phyloP scores from a whole-genome alignment of 208 protist genomes.

The Kentomonas sorsogonicus region DNA sequence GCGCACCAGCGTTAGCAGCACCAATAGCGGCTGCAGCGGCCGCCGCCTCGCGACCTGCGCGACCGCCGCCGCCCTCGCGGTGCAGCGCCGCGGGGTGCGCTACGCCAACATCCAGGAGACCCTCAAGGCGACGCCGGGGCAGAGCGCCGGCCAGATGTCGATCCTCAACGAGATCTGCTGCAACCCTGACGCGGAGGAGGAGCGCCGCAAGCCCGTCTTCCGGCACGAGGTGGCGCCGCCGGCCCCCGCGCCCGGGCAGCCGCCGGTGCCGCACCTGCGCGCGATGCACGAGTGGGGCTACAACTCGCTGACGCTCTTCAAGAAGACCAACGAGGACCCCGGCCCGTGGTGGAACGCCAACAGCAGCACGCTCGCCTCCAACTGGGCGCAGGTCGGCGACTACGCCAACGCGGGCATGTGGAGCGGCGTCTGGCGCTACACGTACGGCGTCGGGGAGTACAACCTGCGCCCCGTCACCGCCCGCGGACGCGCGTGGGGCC shows the following conservation, averaged over 20 bases:
- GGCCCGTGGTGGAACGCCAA: slow-evolving; percentile 89
- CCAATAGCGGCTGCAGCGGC: not conserved
- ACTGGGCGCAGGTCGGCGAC: slow-evolving; percentile 86
- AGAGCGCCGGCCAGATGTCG: slow-evolving; percentile 77
- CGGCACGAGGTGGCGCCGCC: slow-evolving; percentile 55
- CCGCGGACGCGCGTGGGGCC: slow-evolving; percentile 69
- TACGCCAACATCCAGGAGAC: slow-evolving; percentile 82
- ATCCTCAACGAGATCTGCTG: slow-evolving; percentile 83
- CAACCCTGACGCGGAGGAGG: slow-evolving; percentile 82
- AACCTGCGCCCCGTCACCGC: slow-evolving; percentile 79
- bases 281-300: slow-evolving; percentile 85
- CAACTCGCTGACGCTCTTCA: slow-evolving; percentile 83
- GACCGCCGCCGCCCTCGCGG: not conserved
- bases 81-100: slow-evolving; percentile 48
- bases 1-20: not conserved
- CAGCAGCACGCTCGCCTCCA: slow-evolving; percentile 73
- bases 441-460: slow-evolving; percentile 83
- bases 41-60: not conserved
- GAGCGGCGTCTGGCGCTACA: slow-evolving; percentile 86
- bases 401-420: slow-evolving; percentile 87
- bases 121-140: slow-evolving; percentile 62
- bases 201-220: slow-evolving; percentile 77
- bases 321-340: slow-evolving; percentile 82
- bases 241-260: slow-evolving; percentile 10
- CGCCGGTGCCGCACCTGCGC: slow-evolving; percentile 61